Conservation (phyloP, 495 filamentous ascomycete species). For the Parachaetomium inaequale region DNA sequence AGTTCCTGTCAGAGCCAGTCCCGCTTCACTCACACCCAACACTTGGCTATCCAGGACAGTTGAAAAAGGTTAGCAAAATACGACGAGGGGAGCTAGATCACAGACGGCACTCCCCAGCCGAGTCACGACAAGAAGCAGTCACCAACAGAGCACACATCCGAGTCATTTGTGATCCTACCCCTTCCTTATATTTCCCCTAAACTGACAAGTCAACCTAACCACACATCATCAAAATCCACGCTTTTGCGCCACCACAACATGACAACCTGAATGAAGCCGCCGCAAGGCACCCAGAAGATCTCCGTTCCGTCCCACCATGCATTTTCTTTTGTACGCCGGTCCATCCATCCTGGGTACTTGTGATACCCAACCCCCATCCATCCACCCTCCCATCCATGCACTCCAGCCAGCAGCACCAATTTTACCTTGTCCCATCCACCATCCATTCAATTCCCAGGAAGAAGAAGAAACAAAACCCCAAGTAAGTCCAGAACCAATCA, state of each 20-base stretch:
- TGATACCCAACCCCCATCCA: background rate
- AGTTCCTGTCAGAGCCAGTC: no score
- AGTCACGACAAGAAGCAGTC: no score
- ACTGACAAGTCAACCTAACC: background rate
- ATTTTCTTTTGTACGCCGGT: slow-evolving; percentile 2
- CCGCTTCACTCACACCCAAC: no score
- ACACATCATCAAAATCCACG: background rate
- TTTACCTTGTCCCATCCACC: background rate
- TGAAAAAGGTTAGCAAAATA: no score
- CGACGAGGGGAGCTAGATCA: no score
- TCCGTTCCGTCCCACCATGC: background rate
- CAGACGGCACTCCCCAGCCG: no score
- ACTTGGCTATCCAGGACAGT: no score
- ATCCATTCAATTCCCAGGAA: no score
- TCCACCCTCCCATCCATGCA: background rate
- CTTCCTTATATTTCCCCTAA: background rate
- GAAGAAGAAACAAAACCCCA: background rate
- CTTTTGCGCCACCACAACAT: background rate
- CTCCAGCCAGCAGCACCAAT: background rate
- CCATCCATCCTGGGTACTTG: background rate
- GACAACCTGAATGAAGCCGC: background rate
- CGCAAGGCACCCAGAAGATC: background rate
- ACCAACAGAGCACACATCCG: no score
- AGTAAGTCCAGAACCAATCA: slow-evolving; percentile 21
- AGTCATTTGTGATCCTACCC: no score